Conservation (phyloP, 306 rosid species). For the Senna siamea region DNA sequence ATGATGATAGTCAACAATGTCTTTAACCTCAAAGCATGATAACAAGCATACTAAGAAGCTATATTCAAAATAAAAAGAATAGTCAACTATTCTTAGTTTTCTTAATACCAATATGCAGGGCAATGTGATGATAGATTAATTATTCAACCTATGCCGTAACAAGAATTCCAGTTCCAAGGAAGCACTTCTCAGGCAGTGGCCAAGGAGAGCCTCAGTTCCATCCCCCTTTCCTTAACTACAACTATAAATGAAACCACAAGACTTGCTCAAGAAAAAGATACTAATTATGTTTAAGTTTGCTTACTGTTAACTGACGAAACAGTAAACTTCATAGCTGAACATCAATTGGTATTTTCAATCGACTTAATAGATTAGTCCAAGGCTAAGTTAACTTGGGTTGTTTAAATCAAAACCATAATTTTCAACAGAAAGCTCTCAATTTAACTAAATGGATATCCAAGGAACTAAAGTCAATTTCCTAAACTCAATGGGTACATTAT, state of each 20-base stretch:
- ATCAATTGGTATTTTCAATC: not conserved
- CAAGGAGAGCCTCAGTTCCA: not conserved
- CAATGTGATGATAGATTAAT: not conserved
- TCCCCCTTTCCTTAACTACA: not conserved
- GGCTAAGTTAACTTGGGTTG: no score
- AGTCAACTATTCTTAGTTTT: slow-evolving; percentile 6
- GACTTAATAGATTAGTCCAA: not conserved
- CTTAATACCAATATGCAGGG: not conserved
- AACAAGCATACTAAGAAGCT: not conserved
- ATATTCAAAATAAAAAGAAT: not conserved
- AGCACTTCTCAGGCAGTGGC: not conserved
- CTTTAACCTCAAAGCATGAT: not conserved
- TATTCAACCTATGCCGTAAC: not conserved
- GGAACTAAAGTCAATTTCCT: not conserved
- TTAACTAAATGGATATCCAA: not conserved
- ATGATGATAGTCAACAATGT: not conserved
- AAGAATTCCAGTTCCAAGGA: not conserved
- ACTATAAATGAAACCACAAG: not conserved
- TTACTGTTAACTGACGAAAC: not conserved
- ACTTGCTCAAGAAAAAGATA: not conserved
- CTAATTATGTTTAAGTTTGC: not conserved
- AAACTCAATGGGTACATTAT: not conserved
- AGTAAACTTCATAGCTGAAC: not conserved
- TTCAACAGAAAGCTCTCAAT: not conserved
- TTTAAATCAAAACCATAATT: not conserved